These are phyloP conservation scores for Chimonanthus salicifolius DNA, from an alignment of 164 flowering plant species.

Conservation along the genomic window DNA sequence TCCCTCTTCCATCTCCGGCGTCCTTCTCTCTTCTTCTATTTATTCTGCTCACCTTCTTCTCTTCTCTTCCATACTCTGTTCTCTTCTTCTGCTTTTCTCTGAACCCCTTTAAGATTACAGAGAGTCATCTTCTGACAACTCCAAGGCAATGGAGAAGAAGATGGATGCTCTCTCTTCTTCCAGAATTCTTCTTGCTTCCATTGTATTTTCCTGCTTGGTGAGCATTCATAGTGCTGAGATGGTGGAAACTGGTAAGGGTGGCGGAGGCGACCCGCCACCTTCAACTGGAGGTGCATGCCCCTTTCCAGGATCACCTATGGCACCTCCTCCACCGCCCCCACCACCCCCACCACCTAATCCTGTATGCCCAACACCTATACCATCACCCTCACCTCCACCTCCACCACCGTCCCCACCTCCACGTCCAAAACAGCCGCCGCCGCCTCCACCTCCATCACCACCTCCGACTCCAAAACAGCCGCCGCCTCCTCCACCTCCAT, in stretches of 20 bases:
- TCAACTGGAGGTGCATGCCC: conserved; percentile 9
- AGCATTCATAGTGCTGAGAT: conserved; percentile 4
- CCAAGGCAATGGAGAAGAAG: neutral
- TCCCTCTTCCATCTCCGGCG: too few relatives aligned
- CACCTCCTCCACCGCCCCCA: neutral
- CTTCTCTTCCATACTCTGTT: neutral
- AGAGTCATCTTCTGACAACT: neutral
- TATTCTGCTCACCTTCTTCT: neutral
- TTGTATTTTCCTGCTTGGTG: too few relatives aligned
- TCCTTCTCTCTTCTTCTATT: too few relatives aligned
- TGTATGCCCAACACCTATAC: neutral
- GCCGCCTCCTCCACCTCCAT: neutral
- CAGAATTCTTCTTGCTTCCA: neutral
- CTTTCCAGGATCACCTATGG: neutral
- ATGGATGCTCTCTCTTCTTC: neutral
- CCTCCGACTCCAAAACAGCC: neutral
- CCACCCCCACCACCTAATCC: conserved; percentile 4
- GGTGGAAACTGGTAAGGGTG: conserved; percentile 9
- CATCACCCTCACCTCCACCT: neutral
- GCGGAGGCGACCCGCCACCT: neutral
- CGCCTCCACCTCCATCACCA: neutral
- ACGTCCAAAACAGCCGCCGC: neutral
- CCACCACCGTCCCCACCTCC: neutral
- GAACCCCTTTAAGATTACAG: neutral
- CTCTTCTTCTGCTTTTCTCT: neutral